These are phyloP conservation scores for Vitis cinerea DNA, from an alignment of 164 flowering plant genomes.

Conservation along the genomic window DNA sequence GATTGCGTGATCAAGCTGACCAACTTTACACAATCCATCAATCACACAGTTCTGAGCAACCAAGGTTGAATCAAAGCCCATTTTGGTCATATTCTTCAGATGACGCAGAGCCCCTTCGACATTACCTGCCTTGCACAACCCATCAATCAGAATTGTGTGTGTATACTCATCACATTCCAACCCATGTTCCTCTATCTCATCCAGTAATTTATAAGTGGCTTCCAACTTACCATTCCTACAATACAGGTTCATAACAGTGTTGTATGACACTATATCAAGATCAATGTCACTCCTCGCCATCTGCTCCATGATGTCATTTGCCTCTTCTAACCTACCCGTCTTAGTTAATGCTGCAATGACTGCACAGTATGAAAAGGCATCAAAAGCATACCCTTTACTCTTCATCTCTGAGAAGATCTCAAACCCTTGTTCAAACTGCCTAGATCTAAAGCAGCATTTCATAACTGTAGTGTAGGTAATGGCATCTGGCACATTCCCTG, in stretches of 20 bases:
- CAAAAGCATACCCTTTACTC: conserved; percentile 64
- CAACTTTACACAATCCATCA: conserved; percentile 61
- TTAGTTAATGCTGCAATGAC: conserved; percentile 58
- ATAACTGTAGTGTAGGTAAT: conserved; percentile 76
- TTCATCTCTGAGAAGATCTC: conserved; percentile 63
- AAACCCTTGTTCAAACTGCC: conserved; percentile 50
- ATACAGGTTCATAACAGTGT: conserved; percentile 58
- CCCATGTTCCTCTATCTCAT: conserved; percentile 61
- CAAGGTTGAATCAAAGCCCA: conserved; percentile 48
- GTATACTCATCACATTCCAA: conserved; percentile 63
- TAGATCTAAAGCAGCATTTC: conserved; percentile 61
- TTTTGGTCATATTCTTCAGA: conserved; percentile 38
- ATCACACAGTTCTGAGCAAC: conserved; percentile 71
- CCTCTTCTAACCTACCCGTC: conserved; percentile 50
- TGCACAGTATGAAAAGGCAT: conserved; percentile 73
- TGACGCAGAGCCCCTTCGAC: conserved; percentile 47
- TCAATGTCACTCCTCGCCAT: conserved; percentile 51
- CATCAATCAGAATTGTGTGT: conserved; percentile 68
- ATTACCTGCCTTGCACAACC: conserved; percentile 64
- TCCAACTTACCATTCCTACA: conserved; percentile 67
- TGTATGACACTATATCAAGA: conserved; percentile 68
- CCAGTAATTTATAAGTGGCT: conserved; percentile 45
- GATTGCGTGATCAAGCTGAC: conserved; percentile 57
- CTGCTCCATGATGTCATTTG: conserved; percentile 42
- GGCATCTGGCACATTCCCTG: conserved; percentile 57